phyloP scores from a whole-genome alignment of 352 stramenopile species.

The Phytopythium kandeliae region DNA sequence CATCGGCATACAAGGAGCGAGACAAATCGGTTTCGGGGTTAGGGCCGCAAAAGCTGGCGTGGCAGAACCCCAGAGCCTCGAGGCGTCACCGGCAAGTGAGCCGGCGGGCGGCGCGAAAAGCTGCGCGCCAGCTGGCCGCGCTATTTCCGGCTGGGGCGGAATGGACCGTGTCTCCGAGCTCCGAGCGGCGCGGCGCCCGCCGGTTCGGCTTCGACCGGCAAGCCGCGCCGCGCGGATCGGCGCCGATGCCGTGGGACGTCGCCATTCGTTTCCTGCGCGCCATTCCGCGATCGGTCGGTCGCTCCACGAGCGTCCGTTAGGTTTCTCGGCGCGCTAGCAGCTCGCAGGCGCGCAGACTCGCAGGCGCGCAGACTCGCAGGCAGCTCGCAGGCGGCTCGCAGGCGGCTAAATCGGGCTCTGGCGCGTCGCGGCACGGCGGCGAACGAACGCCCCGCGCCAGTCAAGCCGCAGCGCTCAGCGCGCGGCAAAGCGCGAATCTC shows the following conservation, averaged over 20 bases:
- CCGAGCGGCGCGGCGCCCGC: too few relatives aligned
- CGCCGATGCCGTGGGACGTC: neutral
- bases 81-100: too few relatives aligned
- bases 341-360: neutral
- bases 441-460: neutral
- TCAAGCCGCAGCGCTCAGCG: neutral
- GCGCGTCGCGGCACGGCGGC: neutral
- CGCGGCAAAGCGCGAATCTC: neutral
- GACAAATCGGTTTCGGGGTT: too few relatives aligned
- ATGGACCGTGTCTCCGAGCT: too few relatives aligned
- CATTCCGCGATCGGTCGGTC: constrained; percentile 6
- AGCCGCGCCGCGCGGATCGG: too few relatives aligned
- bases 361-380: neutral
- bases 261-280: neutral
- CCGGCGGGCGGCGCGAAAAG: neutral
- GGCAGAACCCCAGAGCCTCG: too few relatives aligned
- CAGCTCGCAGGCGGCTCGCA: neutral
- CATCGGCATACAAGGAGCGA: too few relatives aligned
- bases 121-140: neutral
- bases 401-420: neutral
- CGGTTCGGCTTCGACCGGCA: too few relatives aligned
- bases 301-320: neutral
- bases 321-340: neutral
- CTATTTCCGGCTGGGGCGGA: constrained; percentile 3
- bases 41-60: too few relatives aligned